Evolutionary conservation across 352 stramenopile genomes (phyloP).

Genomic region (Thalassiosira exigua): DNA sequence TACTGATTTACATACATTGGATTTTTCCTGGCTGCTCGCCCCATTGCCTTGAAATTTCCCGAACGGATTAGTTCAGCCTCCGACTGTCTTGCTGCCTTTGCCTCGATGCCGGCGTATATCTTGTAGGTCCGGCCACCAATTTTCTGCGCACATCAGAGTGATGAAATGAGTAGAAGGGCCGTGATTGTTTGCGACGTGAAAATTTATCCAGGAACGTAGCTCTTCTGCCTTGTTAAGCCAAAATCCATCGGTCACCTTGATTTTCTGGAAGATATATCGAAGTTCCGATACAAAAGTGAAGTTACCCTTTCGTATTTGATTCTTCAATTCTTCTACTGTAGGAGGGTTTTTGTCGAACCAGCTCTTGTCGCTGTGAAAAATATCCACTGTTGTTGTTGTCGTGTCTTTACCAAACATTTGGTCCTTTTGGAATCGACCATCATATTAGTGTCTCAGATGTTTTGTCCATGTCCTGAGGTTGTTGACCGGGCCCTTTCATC

Average conservation of each 20-base stretch:
- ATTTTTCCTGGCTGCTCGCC: constrained; percentile 23
- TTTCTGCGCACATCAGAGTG: constrained; percentile 50
- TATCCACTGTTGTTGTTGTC: constrained; percentile 33
- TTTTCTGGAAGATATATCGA: constrained; percentile 12
- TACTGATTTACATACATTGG: constrained; percentile 43
- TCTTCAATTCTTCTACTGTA: constrained; percentile 30
- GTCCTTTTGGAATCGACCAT: constrained; percentile 42
- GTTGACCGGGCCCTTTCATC: too few species aligned
- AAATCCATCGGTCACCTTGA: constrained; percentile 29
- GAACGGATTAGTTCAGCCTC: background rate
- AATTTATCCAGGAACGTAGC: constrained; percentile 42
- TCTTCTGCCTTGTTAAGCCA: constrained; percentile 37
- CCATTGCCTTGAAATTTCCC: constrained; percentile 18
- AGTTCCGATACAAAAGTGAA: constrained; percentile 24
- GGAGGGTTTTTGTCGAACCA: constrained; percentile 25
- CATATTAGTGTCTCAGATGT: constrained; percentile 37
- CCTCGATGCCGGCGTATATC: constrained; percentile 21
- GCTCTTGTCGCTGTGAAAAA: constrained; percentile 23
- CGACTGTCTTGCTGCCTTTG: constrained; percentile 1
- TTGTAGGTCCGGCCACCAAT: constrained; percentile 50
- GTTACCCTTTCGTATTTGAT: constrained; percentile 8
- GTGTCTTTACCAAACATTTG: constrained; percentile 30
- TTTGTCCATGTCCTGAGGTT: constrained; percentile 18
- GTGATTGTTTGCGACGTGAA: constrained; percentile 20
- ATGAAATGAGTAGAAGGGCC: constrained; percentile 49